Conservation (phyloP, 2,329 filamentous ascomycete genomes). For the Claviceps humidiphila region DNA sequence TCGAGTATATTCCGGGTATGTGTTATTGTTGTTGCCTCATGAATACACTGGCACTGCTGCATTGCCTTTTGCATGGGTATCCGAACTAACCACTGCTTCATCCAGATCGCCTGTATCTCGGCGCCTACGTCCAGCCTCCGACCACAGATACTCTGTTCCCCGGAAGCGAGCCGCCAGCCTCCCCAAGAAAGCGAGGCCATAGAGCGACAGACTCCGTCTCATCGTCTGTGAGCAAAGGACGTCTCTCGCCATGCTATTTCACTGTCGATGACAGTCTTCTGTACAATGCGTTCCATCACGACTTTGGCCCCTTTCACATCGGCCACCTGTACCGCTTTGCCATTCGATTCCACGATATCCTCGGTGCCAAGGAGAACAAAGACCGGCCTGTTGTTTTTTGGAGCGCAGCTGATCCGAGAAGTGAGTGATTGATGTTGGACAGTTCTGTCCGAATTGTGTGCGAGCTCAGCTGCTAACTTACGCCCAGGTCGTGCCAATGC, state of each 20-base stretch:
- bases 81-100: too few species aligned
- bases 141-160: conserved; percentile 76
- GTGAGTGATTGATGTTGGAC: conserved; percentile 35
- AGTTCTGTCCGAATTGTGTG: neutral
- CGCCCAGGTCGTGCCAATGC: conserved; percentile 71
- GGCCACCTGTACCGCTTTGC: conserved; percentile 95
- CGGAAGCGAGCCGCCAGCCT: conserved; percentile 57
- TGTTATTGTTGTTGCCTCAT: conserved; percentile 7
- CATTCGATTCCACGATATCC: conserved; percentile 86
- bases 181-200: conserved; percentile 30
- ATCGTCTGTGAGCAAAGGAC: conserved; percentile 16
- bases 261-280: conserved; percentile 83
- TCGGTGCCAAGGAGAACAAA: conserved; percentile 83
- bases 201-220: conserved; percentile 46
- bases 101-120: conserved; percentile 85
- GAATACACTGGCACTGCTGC: too few species aligned
- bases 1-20: conserved; percentile 91
- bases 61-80: too few species aligned
- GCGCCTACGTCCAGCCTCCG: conserved; percentile 75
- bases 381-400: conserved; percentile 88
- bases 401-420: conserved; percentile 83
- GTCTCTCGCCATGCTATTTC: conserved; percentile 72
- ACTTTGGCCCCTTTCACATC: conserved; percentile 95
- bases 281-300: conserved; percentile 97
- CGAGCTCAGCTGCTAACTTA: neutral